A percentile compares a stretch with the other conserved stretches of the same genome.
Conservation (phyloP, 768 basidiomycete genomes). For the Goffeauzyma gilvescens region DNA sequence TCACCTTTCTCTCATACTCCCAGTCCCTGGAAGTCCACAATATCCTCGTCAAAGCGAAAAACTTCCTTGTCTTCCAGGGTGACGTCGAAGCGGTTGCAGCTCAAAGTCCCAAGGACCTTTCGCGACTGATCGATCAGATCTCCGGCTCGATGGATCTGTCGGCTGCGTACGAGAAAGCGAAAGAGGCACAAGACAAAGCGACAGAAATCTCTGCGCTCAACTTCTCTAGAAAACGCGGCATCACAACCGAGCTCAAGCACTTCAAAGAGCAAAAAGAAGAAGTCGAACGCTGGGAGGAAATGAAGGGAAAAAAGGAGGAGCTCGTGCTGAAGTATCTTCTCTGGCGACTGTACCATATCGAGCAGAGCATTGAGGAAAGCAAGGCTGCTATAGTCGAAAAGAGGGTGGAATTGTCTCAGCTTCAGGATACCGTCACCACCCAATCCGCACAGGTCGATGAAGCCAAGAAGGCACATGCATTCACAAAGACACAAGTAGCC, state of each 20-base stretch:
- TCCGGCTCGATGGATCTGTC: slow-evolving; percentile 82
- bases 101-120: slow-evolving; percentile 74
- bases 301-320: slow-evolving; percentile 65
- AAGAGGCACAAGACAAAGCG: slow-evolving; percentile 66
- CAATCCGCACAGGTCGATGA: slow-evolving; percentile 51
- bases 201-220: slow-evolving; percentile 89
- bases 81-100: slow-evolving; percentile 96
- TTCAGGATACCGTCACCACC: too few species aligned
- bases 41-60: slow-evolving; percentile 95
- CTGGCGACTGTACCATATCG: slow-evolving; percentile 78
- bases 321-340: slow-evolving; percentile 62
- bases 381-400: too few species aligned
- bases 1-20: slow-evolving; percentile 79
- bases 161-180: slow-evolving; percentile 70
- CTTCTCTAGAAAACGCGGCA: slow-evolving; percentile 80
- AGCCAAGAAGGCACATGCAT: slow-evolving; percentile 62
- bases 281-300: slow-evolving; percentile 63
- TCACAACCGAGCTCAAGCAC: slow-evolving; percentile 85
- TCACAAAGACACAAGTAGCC: slow-evolving; percentile 51
- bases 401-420: too few species aligned
- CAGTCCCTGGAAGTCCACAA: slow-evolving; percentile 70
- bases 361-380: slow-evolving; percentile 48
- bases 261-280: slow-evolving; percentile 94
- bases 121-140: slow-evolving; percentile 84
- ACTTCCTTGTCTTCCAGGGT: slow-evolving; percentile 97